These are phyloP conservation scores for Thelonectria blattea DNA, from an alignment of 2,329 filamentous ascomycete genomes.

Conservation along the genomic window DNA sequence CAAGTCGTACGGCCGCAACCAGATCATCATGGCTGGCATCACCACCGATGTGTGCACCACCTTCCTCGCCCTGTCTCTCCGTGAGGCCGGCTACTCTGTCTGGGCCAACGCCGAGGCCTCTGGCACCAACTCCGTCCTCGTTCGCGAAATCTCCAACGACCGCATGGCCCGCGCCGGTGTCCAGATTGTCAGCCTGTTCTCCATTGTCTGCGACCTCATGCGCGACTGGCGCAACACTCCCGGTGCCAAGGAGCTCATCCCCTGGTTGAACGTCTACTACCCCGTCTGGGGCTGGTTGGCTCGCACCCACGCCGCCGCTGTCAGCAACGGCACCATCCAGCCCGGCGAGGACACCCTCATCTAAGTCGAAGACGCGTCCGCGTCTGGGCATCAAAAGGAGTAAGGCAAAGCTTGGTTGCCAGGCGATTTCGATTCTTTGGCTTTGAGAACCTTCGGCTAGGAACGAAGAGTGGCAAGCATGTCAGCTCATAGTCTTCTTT, in stretches of 20 bases:
- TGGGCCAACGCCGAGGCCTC: constrained; percentile 76
- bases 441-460: neutral
- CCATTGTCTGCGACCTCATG: constrained; percentile 72
- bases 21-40: constrained; percentile 76
- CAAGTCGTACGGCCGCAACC: constrained; percentile 67
- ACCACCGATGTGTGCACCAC: constrained; percentile 78
- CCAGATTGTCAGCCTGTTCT: constrained; percentile 66
- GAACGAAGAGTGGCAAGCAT: neutral
- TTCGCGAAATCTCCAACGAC: constrained; percentile 68
- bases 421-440: neutral
- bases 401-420: neutral
- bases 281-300: constrained; percentile 70
- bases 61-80: constrained; percentile 75
- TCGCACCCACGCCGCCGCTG: constrained; percentile 64
- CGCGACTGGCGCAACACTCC: constrained; percentile 68
- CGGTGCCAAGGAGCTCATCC: constrained; percentile 62
- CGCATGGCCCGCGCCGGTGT: constrained; percentile 72
- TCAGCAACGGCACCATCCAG: constrained; percentile 63
- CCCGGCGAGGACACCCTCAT: constrained; percentile 56
- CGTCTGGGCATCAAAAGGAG: neutral
- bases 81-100: constrained; percentile 74
- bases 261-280: constrained; percentile 68
- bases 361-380: constrained; percentile 2
- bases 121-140: constrained; percentile 67
- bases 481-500: neutral